A percentile compares a stretch with the other conserved stretches of the same genome.
Evolutionary conservation across 2,329 filamentous ascomycete species (phyloP).

Genomic region (Podosphaera xanthii): DNA sequence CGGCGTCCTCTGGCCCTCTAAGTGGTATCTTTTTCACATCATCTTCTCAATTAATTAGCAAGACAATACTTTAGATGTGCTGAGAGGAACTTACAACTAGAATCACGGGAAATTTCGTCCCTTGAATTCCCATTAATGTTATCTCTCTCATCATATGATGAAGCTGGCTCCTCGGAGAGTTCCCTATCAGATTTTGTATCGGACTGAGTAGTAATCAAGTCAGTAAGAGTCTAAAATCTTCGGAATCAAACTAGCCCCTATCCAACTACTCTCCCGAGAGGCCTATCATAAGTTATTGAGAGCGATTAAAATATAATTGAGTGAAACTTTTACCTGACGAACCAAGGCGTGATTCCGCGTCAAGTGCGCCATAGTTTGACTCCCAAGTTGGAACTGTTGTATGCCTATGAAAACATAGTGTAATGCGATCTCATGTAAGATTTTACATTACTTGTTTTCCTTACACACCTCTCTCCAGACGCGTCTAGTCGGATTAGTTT

Average conservation of each 20-base stretch:
- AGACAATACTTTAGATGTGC: neutral
- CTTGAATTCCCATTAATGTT: constrained; percentile 14
- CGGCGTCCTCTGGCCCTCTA: constrained; percentile 19
- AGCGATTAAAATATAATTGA: neutral
- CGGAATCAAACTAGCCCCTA: constrained; percentile 8
- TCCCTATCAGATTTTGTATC: constrained; percentile 13
- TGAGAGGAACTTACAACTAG: neutral
- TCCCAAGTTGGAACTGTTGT: neutral
- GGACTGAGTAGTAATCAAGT: constrained; percentile 4
- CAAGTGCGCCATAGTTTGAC: constrained; percentile 14
- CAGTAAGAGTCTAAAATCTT: neutral
- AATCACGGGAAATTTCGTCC: constrained; percentile 13
- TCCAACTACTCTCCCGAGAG: constrained; percentile 15
- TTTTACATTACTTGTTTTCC: too few species aligned
- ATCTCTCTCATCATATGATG: constrained; percentile 17
- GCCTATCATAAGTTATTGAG: constrained; percentile 6
- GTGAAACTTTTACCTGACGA: constrained; percentile 2
- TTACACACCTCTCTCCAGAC: too few species aligned
- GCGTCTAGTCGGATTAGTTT: neutral
- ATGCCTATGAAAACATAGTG: neutral
- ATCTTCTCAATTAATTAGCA: constrained; percentile 1
- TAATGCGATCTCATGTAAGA: neutral
- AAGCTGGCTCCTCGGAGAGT: constrained; percentile 14
- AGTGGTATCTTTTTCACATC: constrained; percentile 10
- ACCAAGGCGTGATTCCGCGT: constrained; percentile 10